These are phyloP conservation scores for Trichoderma aggressivum DNA, from an alignment of 2,329 filamentous ascomycete genomes.

Conservation along the genomic window DNA sequence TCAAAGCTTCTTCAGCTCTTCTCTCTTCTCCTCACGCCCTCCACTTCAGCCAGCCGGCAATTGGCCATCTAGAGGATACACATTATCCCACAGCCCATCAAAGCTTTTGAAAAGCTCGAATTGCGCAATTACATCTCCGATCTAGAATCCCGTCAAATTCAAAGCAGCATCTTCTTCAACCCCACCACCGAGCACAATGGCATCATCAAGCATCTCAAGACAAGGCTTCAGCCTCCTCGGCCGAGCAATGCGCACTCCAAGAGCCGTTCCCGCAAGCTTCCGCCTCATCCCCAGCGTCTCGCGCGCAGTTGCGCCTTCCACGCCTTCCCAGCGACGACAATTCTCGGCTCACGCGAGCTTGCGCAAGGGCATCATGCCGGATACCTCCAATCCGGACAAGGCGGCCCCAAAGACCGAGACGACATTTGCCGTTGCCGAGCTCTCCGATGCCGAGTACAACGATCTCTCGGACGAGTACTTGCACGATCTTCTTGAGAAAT, in stretches of 20 bases:
- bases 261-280: conserved; percentile 25
- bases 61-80: neutral
- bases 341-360: conserved; percentile 31
- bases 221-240: conserved; percentile 33
- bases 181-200: neutral
- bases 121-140: neutral
- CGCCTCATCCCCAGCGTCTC: conserved; percentile 21
- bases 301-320: neutral
- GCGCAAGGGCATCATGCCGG: conserved; percentile 57
- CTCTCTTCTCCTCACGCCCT: neutral
- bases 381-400: conserved; percentile 52
- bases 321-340: conserved; percentile 23
- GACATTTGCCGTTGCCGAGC: conserved; percentile 53
- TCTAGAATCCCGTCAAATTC: neutral
- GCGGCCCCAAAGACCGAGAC: conserved; percentile 36
- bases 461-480: conserved; percentile 74
- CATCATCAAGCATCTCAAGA: conserved; percentile 30
- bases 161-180: neutral
- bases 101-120: neutral
- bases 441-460: conserved; percentile 72
- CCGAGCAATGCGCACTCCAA: conserved; percentile 32
- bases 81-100: neutral
- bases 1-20: conserved; percentile 8
- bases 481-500: conserved; percentile 49
- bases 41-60: neutral